Base-by-base conservation (phyloP, 1,284 basidiomycete genomes). In the Boletus albobrunnescens region DNA sequence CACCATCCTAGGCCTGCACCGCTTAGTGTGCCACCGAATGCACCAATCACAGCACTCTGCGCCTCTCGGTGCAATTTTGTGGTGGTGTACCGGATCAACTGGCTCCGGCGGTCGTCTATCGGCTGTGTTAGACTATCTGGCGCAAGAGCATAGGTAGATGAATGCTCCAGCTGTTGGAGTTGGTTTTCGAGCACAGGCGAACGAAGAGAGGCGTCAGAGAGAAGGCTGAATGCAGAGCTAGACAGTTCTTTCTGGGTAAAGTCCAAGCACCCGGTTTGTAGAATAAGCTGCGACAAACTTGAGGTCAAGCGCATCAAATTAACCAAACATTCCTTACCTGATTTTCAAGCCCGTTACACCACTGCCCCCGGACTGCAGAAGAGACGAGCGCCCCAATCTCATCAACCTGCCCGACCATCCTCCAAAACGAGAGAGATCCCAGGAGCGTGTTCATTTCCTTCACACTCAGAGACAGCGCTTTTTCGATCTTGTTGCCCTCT, bases 161-260 rank as follows among this genome's bases (percentile, higher is more conserved):
- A 73, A 47, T 67, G 67, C 43, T 65, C 64, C 43, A 77, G 66
- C 65, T 87, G 86, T 6, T 72, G 70, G 24, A 93, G 74, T 14
- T 72, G 67, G 60, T 94, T 93, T 44, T 74, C 69, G 1, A 92
- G 76, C 13, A 94, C 63, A 1, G 80, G 72, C 0, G 89, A 89
- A 50, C 76, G 72, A 58, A 84, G 77, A 8, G 67, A 41, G 0
- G 61, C 47, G 1, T 63, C 52, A 10, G 70, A 67, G 36, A 76
- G 56, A 20, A 79, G 63, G 3, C 52, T 45, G 26, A 76, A 72
- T 4, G 77, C 75, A 23, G 72, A 64, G 19, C 57, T 53, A 2
- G 76, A 71, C 11, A 86, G 62, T 2, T 70, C 55, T 3, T 65
- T 53, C 64, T 88, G 85, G 3, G 79, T 60, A 23, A 68, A 65